Evolutionary conservation across 2,329 filamentous ascomycete species (phyloP), one percentile per base, ranked within the genome.

Genomic region (Massarina eburnea): DNA sequence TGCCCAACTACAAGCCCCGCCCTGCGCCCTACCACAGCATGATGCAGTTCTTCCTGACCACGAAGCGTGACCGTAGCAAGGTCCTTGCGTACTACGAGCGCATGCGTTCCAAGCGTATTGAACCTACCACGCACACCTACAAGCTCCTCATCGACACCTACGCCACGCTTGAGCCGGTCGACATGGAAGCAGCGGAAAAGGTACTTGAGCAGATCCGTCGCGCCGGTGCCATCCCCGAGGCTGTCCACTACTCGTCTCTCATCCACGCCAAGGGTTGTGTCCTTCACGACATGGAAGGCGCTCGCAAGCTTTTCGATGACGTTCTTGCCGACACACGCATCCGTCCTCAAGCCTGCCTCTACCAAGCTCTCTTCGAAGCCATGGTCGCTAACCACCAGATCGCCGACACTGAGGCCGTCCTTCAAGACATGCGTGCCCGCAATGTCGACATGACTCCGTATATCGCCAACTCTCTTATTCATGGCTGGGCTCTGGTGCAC

Each of bases 21-120:
- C 91, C 94, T 20, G 94, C 94, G 19, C 94, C 94, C 1, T 99
- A 99, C 80, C 96, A 99, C 78, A 95, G 90, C 73, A 88, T 99
- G 85, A 99, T 99, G 84, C 94, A 99, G 70, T 97, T 96, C 76
- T 99, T 97, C 82, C 79, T 97, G 58, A 95, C 89, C 46, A 97
- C 92, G 44, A 97, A 97, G 82, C 89, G 91, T 42, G 92, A 99
- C 71, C 92, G 94, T 74, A 76, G 80, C 70, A 97, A 97, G 82
- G 92, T 96, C 4, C 80, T 99, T 19, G 80, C 85, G 24, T 99
- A 97, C 79, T 97, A 95, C 67, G 86, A 95, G 71, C 89, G 92
- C 52, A 97, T 99, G 94, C 84, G 86, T 68, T 80, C 83, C 18
- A 89, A 86, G 75, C 84, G 85, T 45, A 99, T 99, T 66, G 78